Base-by-base conservation (phyloP, 169 alveolate species). In the Plasmodium coatneyi region DNA sequence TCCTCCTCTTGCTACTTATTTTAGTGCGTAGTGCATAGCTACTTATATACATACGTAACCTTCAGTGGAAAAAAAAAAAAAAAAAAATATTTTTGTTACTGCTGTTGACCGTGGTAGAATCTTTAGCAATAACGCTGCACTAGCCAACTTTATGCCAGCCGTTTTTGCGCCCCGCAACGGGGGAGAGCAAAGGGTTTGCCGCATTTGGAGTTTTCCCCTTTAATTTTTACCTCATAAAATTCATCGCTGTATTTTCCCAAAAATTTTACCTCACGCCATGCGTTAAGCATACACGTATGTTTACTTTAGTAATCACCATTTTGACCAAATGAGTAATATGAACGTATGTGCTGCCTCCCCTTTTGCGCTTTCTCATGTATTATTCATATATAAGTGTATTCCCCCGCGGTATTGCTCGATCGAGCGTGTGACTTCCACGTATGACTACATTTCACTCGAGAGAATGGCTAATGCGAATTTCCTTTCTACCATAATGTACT, bases 131-230 rank as follows among this genome's bases (percentile, higher is more conserved):
- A 32, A 46, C n/a, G 56, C 56, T 12, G 56, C 56, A 46, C 56
- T 46, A 46, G 16, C 56, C n/a, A 46, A 46, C n/a, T 9, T 12
- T 32, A 32, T 19, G 28, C 74, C 7, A 60, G 22, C 74, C 2
- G 32, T 60, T 60, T 60, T 60, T 60, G 3, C 22, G 14, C 32
- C 32, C 74, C 34, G 36, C 74, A 60, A 32, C 25, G 74, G 32
- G 74, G 32, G 74, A 60, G 74, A 60, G 74, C 74, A 60, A 60
- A 60, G 74, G 74, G 74, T 60, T 60, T 25, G 3, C 34, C 74
- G 9, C 74, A 60, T 6, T 16, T 1, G 28, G 2, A 22, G 28
- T 60, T 19, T 3, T 3, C 32, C 32, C 32, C 39, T 5, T 56
- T 16, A 60, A 60, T 60, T 60, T 60, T 60, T 60, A 60, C 32